Conservation (phyloP, 345 rosid genomes). For the Punica granatum region DNA sequence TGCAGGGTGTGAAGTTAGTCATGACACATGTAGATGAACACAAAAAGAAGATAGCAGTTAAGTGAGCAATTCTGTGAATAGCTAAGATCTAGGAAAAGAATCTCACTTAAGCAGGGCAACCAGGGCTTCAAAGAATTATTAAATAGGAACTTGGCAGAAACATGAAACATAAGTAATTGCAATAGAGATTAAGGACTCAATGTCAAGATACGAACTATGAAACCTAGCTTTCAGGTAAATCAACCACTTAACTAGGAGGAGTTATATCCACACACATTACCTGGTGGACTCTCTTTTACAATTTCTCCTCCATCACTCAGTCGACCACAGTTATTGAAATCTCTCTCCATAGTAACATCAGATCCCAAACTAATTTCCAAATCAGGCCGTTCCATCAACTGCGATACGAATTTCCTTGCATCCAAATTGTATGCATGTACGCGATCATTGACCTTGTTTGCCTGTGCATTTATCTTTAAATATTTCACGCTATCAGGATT, state of each 20-base stretch:
- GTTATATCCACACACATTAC: constrained; percentile 25
- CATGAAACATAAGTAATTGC: not conserved
- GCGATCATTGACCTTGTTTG: constrained; percentile 69
- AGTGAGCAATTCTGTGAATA: not conserved
- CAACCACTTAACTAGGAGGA: not conserved
- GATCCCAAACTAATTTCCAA: constrained; percentile 25
- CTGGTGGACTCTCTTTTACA: constrained; percentile 14
- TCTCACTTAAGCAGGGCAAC: not conserved
- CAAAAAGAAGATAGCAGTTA: not conserved
- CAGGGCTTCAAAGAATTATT: not conserved
- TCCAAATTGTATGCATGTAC: constrained; percentile 71
- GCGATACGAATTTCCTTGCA: constrained; percentile 69
- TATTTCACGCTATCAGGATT: constrained; percentile 74
- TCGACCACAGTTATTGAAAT: constrained; percentile 17
- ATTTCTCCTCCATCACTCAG: constrained; percentile 11
- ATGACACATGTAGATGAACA: constrained; percentile 1
- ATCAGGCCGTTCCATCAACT: constrained; percentile 47
- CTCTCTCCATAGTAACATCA: constrained; percentile 22
- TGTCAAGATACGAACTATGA: not conserved
- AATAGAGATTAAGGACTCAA: not conserved
- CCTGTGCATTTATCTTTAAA: constrained; percentile 73
- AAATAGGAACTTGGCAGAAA: constrained; percentile 5
- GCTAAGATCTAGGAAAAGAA: not conserved
- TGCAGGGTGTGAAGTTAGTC: constrained; percentile 13
- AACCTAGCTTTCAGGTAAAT: not conserved